phyloP scores from a whole-genome alignment of 352 stramenopile genomes.

The Phytophthora sojae region DNA sequence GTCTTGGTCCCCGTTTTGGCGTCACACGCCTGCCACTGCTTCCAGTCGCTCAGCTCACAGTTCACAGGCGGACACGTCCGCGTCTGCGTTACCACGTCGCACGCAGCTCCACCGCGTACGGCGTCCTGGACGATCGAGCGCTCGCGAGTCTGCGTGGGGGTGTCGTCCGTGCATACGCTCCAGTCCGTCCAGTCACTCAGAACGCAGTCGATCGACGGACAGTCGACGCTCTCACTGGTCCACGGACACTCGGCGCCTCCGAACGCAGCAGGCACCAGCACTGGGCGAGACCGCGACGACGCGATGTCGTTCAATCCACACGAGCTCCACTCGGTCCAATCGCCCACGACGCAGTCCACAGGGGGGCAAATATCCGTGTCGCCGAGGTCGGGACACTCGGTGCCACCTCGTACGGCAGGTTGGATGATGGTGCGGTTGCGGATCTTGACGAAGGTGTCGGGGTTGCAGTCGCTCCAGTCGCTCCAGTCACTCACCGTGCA shows the following conservation, averaged over 20 bases:
- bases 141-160: constrained; percentile 48
- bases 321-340: constrained; percentile 48
- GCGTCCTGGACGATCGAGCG: constrained; percentile 45
- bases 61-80: constrained; percentile 49
- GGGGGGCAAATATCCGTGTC: constrained; percentile 47
- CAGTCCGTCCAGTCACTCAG: constrained; percentile 51
- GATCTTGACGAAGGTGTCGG: constrained; percentile 48
- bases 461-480: constrained; percentile 52
- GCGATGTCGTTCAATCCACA: constrained; percentile 42
- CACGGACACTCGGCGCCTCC: constrained; percentile 46
- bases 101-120: constrained; percentile 47
- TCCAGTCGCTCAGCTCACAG: constrained; percentile 51
- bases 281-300: constrained; percentile 34
- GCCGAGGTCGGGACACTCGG: constrained; percentile 45
- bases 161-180: constrained; percentile 54
- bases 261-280: constrained; percentile 31
- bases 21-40: constrained; percentile 41
- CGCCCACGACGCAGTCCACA: constrained; percentile 45
- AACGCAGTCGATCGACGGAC: constrained; percentile 56
- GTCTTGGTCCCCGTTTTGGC: constrained; percentile 34
- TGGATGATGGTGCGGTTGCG: constrained; percentile 49
- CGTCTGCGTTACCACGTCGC: constrained; percentile 37
- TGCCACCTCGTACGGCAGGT: constrained; percentile 46
- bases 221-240: constrained; percentile 37
- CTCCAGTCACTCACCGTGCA: constrained; percentile 63